Evolutionary conservation across 768 basidiomycete species (phyloP).

Genomic region (Pleurotus salmoneostramineus): DNA sequence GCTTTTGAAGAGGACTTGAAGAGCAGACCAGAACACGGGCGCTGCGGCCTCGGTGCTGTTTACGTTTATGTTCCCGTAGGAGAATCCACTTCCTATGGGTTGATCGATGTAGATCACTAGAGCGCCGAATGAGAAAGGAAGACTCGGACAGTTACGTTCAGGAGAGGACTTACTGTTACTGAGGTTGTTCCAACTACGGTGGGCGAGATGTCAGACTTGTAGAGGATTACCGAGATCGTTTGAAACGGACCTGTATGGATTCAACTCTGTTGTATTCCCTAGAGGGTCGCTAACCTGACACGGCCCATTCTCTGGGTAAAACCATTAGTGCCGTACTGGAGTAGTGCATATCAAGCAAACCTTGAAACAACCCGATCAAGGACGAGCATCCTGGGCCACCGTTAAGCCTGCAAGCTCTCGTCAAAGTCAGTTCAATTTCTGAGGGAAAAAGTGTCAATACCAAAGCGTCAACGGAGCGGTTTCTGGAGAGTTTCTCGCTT

Average conservation of each 20-base stretch:
- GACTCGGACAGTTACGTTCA: not conserved
- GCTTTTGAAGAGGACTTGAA: conserved; percentile 62
- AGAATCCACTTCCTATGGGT: conserved; percentile 65
- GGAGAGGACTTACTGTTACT: conserved; percentile 49
- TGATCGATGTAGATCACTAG: conserved; percentile 71
- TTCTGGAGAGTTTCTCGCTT: conserved; percentile 52
- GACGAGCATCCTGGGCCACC: conserved; percentile 62
- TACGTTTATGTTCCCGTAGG: conserved; percentile 51
- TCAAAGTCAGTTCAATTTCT: not conserved
- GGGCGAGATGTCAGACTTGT: not conserved
- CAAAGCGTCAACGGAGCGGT: conserved; percentile 66
- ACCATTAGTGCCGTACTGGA: not conserved
- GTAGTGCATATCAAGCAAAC: conserved; percentile 17
- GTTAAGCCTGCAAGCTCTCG: conserved; percentile 36
- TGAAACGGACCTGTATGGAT: conserved; percentile 50
- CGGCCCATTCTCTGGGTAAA: conserved; percentile 53
- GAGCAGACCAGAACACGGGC: conserved; percentile 55
- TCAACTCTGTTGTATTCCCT: conserved; percentile 46
- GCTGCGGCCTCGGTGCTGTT: conserved; percentile 57
- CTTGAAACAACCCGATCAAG: conserved; percentile 67
- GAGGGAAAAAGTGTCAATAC: no score
- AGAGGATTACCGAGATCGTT: not conserved
- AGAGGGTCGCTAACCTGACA: conserved; percentile 52
- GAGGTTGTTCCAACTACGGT: conserved; percentile 58
- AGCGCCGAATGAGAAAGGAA: not conserved